A percentile compares a stretch with the other conserved stretches of the same genome.
Conservation (phyloP, 495 filamentous ascomycete species). For the Podospora conica region DNA sequence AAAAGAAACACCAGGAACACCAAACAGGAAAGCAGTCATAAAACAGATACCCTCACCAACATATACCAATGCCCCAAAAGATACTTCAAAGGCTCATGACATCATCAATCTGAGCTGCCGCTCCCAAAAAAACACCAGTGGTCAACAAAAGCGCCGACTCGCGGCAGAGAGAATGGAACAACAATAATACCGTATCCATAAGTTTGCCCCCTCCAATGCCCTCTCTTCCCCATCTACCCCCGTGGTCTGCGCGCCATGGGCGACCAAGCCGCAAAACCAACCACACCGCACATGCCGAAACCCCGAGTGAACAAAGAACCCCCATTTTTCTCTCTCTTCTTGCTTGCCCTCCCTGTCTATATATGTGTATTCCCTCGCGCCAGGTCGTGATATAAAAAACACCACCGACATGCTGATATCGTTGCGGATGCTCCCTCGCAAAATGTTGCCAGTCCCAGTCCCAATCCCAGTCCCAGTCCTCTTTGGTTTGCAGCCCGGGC, state of each 20-base stretch:
- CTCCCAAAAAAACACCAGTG: neutral
- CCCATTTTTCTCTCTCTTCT: conserved; percentile 13
- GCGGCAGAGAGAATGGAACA: neutral
- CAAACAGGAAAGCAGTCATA: neutral
- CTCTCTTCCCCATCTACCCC: neutral
- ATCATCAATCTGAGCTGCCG: neutral
- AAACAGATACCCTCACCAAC: neutral
- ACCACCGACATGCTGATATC: conserved; percentile 19
- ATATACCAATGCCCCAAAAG: neutral
- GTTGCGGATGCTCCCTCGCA: conserved; percentile 7
- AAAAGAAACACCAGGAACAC: neutral
- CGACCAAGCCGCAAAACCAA: neutral
- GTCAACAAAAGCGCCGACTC: neutral
- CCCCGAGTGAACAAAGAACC: neutral
- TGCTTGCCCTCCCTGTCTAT: conserved; percentile 12
- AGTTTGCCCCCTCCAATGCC: neutral
- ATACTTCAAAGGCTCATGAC: neutral
- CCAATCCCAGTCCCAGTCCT: neutral
- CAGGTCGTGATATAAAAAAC: conserved; percentile 8
- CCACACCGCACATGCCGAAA: neutral
- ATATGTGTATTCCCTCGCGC: conserved; percentile 16
- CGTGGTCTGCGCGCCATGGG: neutral
- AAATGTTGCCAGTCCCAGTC: neutral
- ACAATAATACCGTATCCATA: neutral
- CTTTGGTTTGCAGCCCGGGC: neutral